Evolutionary conservation across 2,329 filamentous ascomycete genomes (phyloP).

Genomic region (Epichloe scottii): DNA sequence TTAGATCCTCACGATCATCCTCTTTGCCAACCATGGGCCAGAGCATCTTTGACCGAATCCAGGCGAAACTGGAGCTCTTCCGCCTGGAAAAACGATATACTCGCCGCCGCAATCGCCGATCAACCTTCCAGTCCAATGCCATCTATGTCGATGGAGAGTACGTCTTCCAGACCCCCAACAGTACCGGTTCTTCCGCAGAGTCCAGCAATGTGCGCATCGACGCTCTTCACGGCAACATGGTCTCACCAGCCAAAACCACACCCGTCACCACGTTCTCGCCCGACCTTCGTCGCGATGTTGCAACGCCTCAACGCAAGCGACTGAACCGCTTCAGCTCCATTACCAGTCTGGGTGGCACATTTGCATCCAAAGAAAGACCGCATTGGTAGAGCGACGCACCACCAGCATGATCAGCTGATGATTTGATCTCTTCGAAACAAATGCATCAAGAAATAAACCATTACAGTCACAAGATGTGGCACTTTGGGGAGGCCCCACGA

Average conservation of each 20-base stretch:
- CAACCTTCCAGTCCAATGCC: conserved; percentile 77
- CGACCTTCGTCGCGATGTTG: conserved; percentile 14
- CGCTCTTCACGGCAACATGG: conserved; percentile 23
- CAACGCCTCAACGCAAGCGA: conserved; percentile 31
- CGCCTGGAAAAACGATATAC: conserved; percentile 93
- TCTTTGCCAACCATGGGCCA: conserved; percentile 29
- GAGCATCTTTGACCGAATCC: conserved; percentile 45
- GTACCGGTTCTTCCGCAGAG: conserved; percentile 43
- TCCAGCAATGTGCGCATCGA: conserved; percentile 24
- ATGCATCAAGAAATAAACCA: background rate
- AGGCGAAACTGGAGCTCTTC: conserved; percentile 75
- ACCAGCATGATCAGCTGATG: conserved; percentile 27
- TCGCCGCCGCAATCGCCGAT: conserved; percentile 72
- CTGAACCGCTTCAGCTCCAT: conserved; percentile 44
- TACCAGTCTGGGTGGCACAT: conserved; percentile 35
- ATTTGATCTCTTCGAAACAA: background rate
- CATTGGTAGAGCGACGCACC: conserved; percentile 28
- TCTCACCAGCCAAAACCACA: conserved; percentile 13
- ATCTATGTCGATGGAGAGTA: conserved; percentile 95
- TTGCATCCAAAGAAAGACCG: conserved; percentile 21
- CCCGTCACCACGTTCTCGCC: conserved; percentile 9
- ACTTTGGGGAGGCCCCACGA: background rate
- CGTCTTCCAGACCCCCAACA: conserved; percentile 57
- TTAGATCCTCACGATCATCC: background rate
- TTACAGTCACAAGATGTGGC: background rate